Base-by-base conservation (phyloP, 768 basidiomycete species). In the Lactarius quietus region DNA sequence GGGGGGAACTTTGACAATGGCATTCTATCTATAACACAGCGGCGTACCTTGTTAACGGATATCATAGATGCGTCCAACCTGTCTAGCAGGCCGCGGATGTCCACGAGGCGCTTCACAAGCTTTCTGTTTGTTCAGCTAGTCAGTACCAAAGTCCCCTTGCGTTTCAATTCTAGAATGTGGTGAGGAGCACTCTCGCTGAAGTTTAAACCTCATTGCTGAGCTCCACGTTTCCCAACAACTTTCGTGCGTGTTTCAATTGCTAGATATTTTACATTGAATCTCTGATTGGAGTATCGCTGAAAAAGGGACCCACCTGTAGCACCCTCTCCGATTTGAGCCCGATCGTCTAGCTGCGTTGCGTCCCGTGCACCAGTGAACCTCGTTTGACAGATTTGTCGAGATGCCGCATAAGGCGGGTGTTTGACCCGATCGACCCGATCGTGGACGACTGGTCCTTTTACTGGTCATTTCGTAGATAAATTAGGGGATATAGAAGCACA, bases 291-390 rank as follows among this genome's bases (percentile, higher is more conserved):
- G 35, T 5, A 1, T 10, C 8, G 14, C 18, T 14, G 48, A 45
- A 18, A 66, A 28, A 15, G 15, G 14, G 12, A 71, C 79, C 31
- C 39, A 86, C 89, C 82, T 89, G 86, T 18, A 87, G 70, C 20
- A 79, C 78, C 20, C 78, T 79, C 62, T 84, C 82, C 0, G 82
- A 82, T 66, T 81, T 84, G 36, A 89, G 76, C 86, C 85, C 87
- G 0, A 77, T 74, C 58, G 64, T n/a, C 71, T 70, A 59, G 73
- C 71, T n/a, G n/a, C n/a, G n/a, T n/a, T 12, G 68, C 72, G 79
- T 77, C 81, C 61, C 75, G 74, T 26, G 71, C 73, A 51, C 79
- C 79, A 76, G 59, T 78, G 63, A 68, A 71, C 74, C 15, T 75
- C 72, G 26, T 74, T 75, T n/a, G n/a, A n/a, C n/a, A n/a, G n/a